Conservation (phyloP, 495 filamentous ascomycete species). For the Monascus purpureus region DNA sequence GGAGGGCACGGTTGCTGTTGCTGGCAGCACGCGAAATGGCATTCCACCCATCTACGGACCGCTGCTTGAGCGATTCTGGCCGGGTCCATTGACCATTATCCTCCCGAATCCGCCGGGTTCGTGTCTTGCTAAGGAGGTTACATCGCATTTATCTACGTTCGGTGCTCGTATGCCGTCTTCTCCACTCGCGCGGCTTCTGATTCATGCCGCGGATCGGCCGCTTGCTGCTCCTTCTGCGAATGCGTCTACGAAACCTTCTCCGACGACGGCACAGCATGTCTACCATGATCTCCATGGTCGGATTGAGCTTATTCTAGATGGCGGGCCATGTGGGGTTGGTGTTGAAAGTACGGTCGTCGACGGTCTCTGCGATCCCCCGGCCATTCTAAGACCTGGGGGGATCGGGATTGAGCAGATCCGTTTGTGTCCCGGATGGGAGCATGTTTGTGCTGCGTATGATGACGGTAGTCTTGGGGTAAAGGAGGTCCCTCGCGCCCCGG, state of each 20-base stretch:
- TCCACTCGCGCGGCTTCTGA: conserved; percentile 71
- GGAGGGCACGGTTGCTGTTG: conserved; percentile 5
- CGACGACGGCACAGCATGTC: conserved; percentile 82
- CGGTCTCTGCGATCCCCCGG: conserved; percentile 65
- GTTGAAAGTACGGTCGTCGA: conserved; percentile 97
- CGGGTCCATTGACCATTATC: conserved; percentile 85
- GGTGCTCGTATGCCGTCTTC: conserved; percentile 81
- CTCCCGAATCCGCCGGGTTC: conserved; percentile 61
- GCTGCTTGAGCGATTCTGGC: conserved; percentile 80
- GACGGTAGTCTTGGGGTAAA: conserved; percentile 37
- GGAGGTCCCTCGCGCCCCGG: conserved; percentile 63
- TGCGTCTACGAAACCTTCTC: conserved; percentile 79
- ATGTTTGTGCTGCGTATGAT: conserved; percentile 58
- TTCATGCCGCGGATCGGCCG: conserved; percentile 58
- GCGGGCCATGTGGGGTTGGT: conserved; percentile 71
- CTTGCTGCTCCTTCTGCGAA: conserved; percentile 94
- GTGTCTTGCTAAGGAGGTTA: conserved; percentile 71
- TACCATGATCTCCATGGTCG: conserved; percentile 66
- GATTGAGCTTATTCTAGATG: conserved; percentile 85
- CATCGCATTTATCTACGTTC: conserved; percentile 68
- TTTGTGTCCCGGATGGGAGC: conserved; percentile 65
- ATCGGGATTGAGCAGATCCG: conserved; percentile 76
- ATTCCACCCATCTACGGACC: conserved; percentile 76
- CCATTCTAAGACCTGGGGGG: conserved; percentile 76
- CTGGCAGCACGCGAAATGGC: conserved; percentile 17